A percentile compares a stretch with the other conserved stretches of the same genome.
phyloP scores from a whole-genome alignment of 129 eudicot species.

The Pulicaria dysenterica region DNA sequence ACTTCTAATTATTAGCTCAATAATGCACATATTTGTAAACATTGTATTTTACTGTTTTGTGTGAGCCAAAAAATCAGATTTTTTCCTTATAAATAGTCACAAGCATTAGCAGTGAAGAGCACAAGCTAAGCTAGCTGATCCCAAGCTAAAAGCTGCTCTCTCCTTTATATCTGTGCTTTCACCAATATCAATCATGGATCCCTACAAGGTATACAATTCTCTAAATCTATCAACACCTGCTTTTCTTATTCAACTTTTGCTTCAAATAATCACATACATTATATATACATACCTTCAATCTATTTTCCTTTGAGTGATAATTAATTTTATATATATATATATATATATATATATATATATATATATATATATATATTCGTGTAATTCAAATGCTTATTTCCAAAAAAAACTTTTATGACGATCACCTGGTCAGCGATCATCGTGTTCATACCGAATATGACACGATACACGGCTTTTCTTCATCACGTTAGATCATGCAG shows the following conservation, averaged over 20 bases:
- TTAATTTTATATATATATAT: too few relatives aligned
- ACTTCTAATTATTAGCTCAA: too few relatives aligned
- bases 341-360: too few relatives aligned
- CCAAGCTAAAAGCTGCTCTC: conserved; percentile 26
- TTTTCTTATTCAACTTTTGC: background rate
- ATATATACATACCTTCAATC: too few relatives aligned
- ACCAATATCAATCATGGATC: conserved; percentile 43
- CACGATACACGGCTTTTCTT: background rate
- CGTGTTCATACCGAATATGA: background rate
- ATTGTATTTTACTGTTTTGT: conserved; percentile 6
- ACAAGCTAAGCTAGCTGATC: conserved; percentile 23
- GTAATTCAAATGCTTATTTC: background rate
- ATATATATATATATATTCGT: too few relatives aligned
- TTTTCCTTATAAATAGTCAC: conserved; percentile 37
- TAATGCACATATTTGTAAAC: too few relatives aligned
- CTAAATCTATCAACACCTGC: too few relatives aligned
- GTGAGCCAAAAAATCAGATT: conserved; percentile 15
- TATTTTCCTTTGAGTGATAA: background rate
- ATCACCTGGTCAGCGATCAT: background rate
- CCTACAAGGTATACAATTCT: conserved; percentile 43
- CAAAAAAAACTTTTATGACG: background rate
- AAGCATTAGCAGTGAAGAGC: conserved; percentile 18
- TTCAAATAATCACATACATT: too few relatives aligned
- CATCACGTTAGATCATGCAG: background rate
- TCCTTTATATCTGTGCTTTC: conserved; percentile 12